Conservation (phyloP, 2,329 filamentous ascomycete genomes). For the Pseudogymnoascus sp. region DNA sequence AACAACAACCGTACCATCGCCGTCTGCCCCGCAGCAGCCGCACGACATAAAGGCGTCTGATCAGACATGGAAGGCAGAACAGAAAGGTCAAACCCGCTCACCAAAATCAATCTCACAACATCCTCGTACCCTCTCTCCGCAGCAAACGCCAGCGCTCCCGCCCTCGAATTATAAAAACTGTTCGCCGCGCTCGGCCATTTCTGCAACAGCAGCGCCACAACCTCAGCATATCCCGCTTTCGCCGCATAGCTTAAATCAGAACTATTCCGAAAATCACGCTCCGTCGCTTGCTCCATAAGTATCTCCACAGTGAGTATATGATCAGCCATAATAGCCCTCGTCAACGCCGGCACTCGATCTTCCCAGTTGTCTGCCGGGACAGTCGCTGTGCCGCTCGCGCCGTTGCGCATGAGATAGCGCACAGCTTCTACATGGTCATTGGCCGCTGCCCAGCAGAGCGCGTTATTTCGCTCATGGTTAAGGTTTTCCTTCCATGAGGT, state of each 20-base stretch:
- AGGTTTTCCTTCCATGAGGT: not conserved
- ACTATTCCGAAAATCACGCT: not conserved
- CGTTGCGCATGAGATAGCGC: not conserved
- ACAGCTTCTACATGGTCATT: not conserved
- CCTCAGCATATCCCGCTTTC: not conserved
- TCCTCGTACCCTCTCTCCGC: not conserved
- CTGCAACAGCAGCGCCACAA: not conserved
- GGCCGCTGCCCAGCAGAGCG: not conserved
- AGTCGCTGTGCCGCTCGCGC: not conserved
- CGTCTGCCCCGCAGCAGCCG: not conserved
- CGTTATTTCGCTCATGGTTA: not conserved
- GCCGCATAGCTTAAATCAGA: not conserved
- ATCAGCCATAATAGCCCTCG: not conserved
- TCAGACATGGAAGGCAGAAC: not conserved
- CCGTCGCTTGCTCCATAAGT: not conserved
- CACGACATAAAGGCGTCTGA: not conserved
- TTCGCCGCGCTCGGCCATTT: not conserved
- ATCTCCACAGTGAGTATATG: not conserved
- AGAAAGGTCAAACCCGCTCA: not conserved
- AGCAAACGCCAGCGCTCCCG: not conserved
- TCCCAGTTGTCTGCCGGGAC: not conserved
- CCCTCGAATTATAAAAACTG: not conserved
- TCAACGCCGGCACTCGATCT: not conserved
- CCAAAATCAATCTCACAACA: not conserved
- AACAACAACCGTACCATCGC: not conserved